These are phyloP conservation scores for Zancudomyces culisetae DNA, from an alignment of 371 early-diverging fungal species.

Conservation along the genomic window DNA sequence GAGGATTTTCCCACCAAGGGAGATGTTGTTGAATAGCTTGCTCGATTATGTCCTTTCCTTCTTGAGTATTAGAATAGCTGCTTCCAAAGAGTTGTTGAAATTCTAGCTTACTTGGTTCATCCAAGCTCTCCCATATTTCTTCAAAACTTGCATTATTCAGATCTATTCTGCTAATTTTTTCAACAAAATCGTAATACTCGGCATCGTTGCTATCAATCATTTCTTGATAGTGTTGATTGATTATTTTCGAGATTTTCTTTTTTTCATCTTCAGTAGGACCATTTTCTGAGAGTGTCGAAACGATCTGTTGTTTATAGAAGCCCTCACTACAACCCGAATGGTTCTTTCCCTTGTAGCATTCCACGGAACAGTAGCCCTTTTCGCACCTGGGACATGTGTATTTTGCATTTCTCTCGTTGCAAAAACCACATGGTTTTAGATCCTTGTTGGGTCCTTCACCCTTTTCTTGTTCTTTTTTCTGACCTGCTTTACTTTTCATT, in stretches of 20 bases:
- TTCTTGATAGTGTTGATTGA: slow-evolving; percentile 1
- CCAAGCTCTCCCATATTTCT: background rate
- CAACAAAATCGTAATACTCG: background rate
- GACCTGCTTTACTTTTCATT: no score
- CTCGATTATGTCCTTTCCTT: background rate
- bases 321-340: background rate
- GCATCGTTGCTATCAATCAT: background rate
- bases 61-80: background rate
- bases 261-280: background rate
- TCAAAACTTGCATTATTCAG: background rate
- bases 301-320: slow-evolving; percentile 2
- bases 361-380: background rate
- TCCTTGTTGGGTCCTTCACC: no score
- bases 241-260: slow-evolving; percentile 1
- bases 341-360: background rate
- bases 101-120: background rate
- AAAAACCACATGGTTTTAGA: no score
- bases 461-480: no score
- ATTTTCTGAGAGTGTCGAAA: background rate
- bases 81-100: background rate
- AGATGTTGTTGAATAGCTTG: background rate
- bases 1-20: background rate
- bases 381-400: slow-evolving; percentile 3
- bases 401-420: background rate
- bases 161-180: background rate